Percentiles rank a stretch among this genome's conserved stretches.
Evolutionary conservation across 139 green algal genomes (phyloP).

Genomic region (Chlorella sp.): DNA sequence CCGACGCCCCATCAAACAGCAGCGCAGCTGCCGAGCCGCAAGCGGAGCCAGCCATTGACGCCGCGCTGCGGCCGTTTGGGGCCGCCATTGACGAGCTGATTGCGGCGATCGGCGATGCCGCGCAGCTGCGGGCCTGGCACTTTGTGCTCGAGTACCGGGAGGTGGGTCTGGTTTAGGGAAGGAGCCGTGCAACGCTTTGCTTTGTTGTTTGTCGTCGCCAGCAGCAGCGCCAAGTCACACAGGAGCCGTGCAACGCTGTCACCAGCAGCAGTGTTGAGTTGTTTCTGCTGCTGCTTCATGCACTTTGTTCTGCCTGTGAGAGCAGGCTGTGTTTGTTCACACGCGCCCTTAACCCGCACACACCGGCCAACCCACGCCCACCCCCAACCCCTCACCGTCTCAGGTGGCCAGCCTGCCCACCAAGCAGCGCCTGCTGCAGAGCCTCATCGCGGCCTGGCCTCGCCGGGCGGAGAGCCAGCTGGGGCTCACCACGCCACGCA

Average conservation of each 20-base stretch:
- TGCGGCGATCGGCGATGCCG: not conserved
- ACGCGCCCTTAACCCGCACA: too few relatives aligned
- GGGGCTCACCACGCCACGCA: not conserved
- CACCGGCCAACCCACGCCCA: too few relatives aligned
- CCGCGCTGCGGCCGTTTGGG: constrained; percentile 19
- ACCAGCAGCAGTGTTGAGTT: too few relatives aligned
- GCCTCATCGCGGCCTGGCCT: not conserved
- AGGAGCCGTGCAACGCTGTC: too few relatives aligned
- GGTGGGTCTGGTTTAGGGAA: not conserved
- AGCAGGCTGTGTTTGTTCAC: too few relatives aligned
- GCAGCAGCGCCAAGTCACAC: too few relatives aligned
- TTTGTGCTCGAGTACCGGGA: constrained; percentile 17
- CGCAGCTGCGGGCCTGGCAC: constrained; percentile 14
- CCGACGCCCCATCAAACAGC: not conserved
- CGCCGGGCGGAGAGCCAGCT: not conserved
- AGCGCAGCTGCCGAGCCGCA: not conserved
- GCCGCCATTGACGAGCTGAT: not conserved
- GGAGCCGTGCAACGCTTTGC: too few relatives aligned
- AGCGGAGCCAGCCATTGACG: not conserved
- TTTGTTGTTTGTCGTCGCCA: too few relatives aligned
- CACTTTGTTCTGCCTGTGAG: too few relatives aligned
- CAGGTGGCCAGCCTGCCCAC: constrained; percentile 21
- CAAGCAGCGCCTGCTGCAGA: constrained; percentile 26
- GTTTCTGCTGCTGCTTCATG: too few relatives aligned
- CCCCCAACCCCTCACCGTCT: too few relatives aligned